A percentile compares a stretch with the other conserved stretches of the same genome.
Conservation (phyloP, 2,329 filamentous ascomycete genomes). For the Aspergillus brasiliensis region DNA sequence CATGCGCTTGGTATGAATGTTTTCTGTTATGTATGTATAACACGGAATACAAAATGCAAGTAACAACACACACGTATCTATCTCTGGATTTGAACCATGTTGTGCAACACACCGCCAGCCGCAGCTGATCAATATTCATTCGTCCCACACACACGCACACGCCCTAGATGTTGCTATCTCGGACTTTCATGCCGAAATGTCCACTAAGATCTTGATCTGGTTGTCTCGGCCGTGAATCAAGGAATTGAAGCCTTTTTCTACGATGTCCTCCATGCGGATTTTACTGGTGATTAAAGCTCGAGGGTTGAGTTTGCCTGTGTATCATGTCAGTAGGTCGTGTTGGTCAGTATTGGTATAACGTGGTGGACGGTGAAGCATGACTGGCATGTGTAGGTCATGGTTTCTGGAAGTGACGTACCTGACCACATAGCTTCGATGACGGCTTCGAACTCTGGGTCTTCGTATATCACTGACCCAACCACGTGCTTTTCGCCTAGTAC, state of each 20-base stretch:
- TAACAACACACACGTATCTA: background rate
- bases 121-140: constrained; percentile 2
- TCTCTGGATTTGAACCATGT: background rate
- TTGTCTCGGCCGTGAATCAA: constrained; percentile 63
- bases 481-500: constrained; percentile 57
- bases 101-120: constrained; percentile 4
- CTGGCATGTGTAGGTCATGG: too few relatives aligned
- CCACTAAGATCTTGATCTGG: constrained; percentile 65
- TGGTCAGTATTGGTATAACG: too few relatives aligned
- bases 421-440: constrained; percentile 56
- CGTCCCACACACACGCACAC: too few relatives aligned
- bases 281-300: constrained; percentile 63
- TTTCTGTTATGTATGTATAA: background rate
- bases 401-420: constrained; percentile 19
- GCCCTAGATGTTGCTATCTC: background rate
- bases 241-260: constrained; percentile 59
- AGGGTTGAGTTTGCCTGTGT: constrained; percentile 54
- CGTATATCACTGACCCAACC: constrained; percentile 51
- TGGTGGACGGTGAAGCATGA: too few relatives aligned
- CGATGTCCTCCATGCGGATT: constrained; percentile 59
- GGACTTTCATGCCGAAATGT: constrained; percentile 21
- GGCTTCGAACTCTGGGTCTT: constrained; percentile 58
- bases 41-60: background rate
- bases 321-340: too few relatives aligned
- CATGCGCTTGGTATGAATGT: background rate